A percentile compares a stretch with the other conserved stretches of the same genome.
Conservation (phyloP, 129 eudicot species). For the Chrysanthemum lavandulifolium region DNA sequence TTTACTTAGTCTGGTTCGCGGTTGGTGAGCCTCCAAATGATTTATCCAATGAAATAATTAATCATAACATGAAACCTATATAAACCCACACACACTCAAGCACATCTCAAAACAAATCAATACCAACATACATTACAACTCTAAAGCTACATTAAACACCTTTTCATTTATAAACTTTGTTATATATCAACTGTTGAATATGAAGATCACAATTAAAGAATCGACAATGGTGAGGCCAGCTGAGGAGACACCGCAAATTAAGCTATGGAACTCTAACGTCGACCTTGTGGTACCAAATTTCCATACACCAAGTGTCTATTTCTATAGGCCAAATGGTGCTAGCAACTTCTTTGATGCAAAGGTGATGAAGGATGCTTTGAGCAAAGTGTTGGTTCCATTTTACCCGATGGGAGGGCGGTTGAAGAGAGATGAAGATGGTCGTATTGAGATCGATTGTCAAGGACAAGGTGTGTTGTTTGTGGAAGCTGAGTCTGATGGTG, state of each 20-base stretch:
- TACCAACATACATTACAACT: no score
- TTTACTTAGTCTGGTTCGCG: conserved; percentile 4
- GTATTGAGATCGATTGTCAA: conserved; percentile 11
- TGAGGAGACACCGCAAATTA: background rate
- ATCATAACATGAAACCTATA: background rate
- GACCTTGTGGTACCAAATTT: conserved; percentile 3
- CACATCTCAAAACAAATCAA: no score
- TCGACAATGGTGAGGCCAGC: conserved; percentile 14
- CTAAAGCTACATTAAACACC: no score
- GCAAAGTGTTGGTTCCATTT: conserved; percentile 3
- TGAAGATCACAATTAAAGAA: background rate
- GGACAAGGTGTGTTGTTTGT: conserved; percentile 18
- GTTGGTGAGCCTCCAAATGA: conserved; percentile 23
- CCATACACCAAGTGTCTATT: conserved; percentile 2
- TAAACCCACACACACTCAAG: no score
- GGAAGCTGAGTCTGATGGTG: conserved; percentile 10
- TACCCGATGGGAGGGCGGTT: conserved; percentile 10
- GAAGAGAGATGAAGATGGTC: background rate
- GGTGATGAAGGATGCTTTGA: conserved; percentile 18
- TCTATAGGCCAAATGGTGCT: conserved; percentile 4
- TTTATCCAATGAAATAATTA: background rate
- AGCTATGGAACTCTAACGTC: conserved; percentile 17
- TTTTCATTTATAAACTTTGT: no score
- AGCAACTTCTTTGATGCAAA: conserved; percentile 2
- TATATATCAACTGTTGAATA: background rate